Base-by-base conservation (phyloP, 2,329 filamentous ascomycete species). In the Fusarium musae region DNA sequence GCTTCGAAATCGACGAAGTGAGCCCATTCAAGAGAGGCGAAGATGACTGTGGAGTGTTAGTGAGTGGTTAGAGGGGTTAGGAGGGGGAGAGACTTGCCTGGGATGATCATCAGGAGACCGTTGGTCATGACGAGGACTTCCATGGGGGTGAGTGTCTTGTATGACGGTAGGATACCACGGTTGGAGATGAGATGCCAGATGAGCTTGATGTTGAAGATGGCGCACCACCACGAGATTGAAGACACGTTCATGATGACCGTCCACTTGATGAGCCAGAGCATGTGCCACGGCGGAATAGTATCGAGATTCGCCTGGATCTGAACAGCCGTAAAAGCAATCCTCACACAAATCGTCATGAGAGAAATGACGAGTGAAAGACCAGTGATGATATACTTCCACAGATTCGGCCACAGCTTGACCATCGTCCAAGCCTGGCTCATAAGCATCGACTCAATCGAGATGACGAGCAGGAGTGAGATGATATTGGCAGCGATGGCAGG, bases 51-150 rank as follows among this genome's bases (percentile, higher is more conserved):
- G 2, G 16, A 11, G 12, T 23, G 56, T 67, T 42, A 72, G 63
- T 56, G 49, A 26, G 49, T 19, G 12, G 4, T 11, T 47, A 4
- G 6, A 30, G 9, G 13, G 26, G 8, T 12, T 26, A 5, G 9
- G 32, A 6, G 12, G 28, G 26, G 34, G 21, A 7, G 17, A 5
- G 42, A 79, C 82, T 52, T 79, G 89, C 87, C 85, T n/a, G 87
- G 88, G 15, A 88, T 78, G 21, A 88, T 72, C 88, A 90, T 89
- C 60, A 90, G 80, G 3, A 88, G 71, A 16, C 87, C 87, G 42
- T 90, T 89, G 54, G 87, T 87, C 74, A 89, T 86, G 57, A 88
- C 83, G 30, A 90, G 81, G 12, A 88, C 83, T 72, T 90, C 88
- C 82, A 90, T 86, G 9, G 87, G 83, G 1, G 80, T 86, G 43